Conservation (phyloP, 2,329 filamentous ascomycete species). For the Fusarium guadeloupense region DNA sequence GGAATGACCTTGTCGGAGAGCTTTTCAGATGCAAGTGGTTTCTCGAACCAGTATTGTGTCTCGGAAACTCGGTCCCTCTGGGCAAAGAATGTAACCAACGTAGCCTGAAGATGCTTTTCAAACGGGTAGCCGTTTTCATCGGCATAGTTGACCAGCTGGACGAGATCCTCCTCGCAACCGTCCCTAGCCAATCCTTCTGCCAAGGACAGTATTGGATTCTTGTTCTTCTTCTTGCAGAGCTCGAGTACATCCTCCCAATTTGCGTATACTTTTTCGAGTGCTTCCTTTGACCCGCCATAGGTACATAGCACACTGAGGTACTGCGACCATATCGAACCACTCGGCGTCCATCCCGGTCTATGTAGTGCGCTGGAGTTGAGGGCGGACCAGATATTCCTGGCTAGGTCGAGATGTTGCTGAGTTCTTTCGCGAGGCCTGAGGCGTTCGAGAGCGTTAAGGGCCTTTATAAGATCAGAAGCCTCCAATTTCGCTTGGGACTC, state of each 20-base stretch:
- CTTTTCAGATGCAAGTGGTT: slow-evolving; percentile 53
- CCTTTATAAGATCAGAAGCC: slow-evolving; percentile 48
- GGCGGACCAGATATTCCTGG: slow-evolving; percentile 53
- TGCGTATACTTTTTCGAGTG: slow-evolving; percentile 54
- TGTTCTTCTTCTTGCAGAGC: slow-evolving; percentile 32
- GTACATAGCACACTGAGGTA: slow-evolving; percentile 57
- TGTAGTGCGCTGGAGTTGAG: slow-evolving; percentile 34
- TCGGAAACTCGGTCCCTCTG: slow-evolving; percentile 64
- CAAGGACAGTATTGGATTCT: slow-evolving; percentile 44
- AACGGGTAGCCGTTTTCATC: slow-evolving; percentile 57
- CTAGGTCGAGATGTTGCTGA: slow-evolving; percentile 58
- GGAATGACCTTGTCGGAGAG: slow-evolving; percentile 41
- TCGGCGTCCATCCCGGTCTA: slow-evolving; percentile 22
- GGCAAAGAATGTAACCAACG: slow-evolving; percentile 72
- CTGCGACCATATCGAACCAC: slow-evolving; percentile 44
- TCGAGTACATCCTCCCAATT: slow-evolving; percentile 43
- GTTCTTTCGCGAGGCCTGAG: slow-evolving; percentile 55
- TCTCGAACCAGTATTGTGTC: slow-evolving; percentile 74
- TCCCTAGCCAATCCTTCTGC: slow-evolving; percentile 68
- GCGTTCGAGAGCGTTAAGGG: slow-evolving; percentile 55
- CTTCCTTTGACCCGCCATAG: slow-evolving; percentile 65
- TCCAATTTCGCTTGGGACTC: slow-evolving; percentile 44
- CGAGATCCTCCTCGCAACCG: slow-evolving; percentile 65
- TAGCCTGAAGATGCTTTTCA: slow-evolving; percentile 57
- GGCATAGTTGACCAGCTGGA: slow-evolving; percentile 64